Conservation (phyloP, 2,329 filamentous ascomycete species). For the Calonectria fujianensis region DNA sequence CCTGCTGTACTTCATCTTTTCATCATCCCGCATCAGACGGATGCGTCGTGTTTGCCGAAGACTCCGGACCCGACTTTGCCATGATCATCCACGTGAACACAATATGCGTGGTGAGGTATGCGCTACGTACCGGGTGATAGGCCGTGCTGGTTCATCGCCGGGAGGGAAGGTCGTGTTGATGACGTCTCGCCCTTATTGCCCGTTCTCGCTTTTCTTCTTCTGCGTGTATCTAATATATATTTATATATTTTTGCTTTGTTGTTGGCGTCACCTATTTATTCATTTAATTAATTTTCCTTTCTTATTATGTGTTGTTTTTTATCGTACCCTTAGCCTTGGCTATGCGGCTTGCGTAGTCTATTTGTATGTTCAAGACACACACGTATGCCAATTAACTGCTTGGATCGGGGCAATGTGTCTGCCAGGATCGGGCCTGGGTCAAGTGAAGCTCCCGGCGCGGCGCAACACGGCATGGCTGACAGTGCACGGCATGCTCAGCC, state of each 20-base stretch:
- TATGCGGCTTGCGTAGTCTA: conserved; percentile 15
- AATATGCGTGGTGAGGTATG: conserved; percentile 16
- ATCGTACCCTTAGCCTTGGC: not conserved
- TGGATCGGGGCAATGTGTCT: not conserved
- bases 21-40: conserved; percentile 17
- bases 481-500: conserved; percentile 37
- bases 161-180: not conserved
- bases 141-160: not conserved
- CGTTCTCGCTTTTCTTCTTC: not conserved
- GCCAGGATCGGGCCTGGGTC: conserved; percentile 21
- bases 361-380: conserved; percentile 17
- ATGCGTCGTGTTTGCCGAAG: conserved; percentile 17
- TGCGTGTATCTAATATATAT: not conserved
- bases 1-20: conserved; percentile 42
- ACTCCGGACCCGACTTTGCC: conserved; percentile 30
- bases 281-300: conserved; percentile 17
- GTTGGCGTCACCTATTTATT: conserved; percentile 1
- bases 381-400: conserved; percentile 16
- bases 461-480: conserved; percentile 28
- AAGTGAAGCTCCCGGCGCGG: conserved; percentile 21
- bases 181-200: not conserved
- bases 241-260: not conserved
- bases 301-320: not conserved
- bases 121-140: conserved; percentile 3
- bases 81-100: conserved; percentile 4